Evolutionary conservation across 306 rosid genomes (phyloP).

Genomic region (Senna tora): DNA sequence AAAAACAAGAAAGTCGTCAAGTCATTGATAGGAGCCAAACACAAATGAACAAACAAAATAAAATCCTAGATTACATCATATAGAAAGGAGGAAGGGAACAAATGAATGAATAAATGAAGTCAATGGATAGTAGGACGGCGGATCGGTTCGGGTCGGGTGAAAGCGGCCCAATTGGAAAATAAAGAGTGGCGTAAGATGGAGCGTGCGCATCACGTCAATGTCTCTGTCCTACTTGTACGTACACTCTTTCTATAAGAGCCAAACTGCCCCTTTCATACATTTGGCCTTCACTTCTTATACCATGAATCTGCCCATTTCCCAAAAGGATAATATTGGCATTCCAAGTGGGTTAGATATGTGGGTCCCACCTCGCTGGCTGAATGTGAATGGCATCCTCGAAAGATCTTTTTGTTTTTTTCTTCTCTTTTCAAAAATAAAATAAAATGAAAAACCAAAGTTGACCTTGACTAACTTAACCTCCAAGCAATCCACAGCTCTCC

Average conservation of each 20-base stretch:
- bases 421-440: not conserved
- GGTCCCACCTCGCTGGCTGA: not conserved
- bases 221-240: not conserved
- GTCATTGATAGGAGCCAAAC: no score
- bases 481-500: conserved; percentile 36
- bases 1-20: no score
- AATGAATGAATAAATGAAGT: no score
- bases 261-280: not conserved
- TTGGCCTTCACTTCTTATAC: not conserved
- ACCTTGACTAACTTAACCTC: conserved; percentile 31
- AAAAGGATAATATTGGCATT: not conserved
- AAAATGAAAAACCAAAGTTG: not conserved
- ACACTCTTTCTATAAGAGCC: not conserved
- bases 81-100: no score
- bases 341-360: not conserved
- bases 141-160: not conserved
- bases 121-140: not conserved
- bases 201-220: conserved; percentile 13
- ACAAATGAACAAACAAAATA: no score
- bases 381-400: not conserved
- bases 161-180: no score
- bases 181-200: not conserved
- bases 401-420: not conserved
- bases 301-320: not conserved
- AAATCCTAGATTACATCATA: no score